Conservation (phyloP, 495 filamentous ascomycete genomes). For the Oleoguttula mirabilis region DNA sequence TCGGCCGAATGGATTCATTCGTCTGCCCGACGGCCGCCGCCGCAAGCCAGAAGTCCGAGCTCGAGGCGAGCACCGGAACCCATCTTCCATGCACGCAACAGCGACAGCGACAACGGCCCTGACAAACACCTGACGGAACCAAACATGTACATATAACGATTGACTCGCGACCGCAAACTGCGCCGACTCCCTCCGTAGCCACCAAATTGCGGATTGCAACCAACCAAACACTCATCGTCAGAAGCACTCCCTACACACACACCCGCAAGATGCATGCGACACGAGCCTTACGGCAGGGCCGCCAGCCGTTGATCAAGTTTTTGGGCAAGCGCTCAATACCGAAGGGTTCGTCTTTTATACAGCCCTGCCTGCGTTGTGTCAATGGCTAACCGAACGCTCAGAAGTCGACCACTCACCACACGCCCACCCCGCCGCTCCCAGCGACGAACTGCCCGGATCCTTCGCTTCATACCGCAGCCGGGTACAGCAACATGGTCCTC, state of each 20-base stretch:
- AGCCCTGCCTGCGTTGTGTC: neutral
- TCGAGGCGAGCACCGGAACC: too few relatives aligned
- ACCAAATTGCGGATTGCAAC: too few relatives aligned
- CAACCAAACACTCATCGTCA: too few relatives aligned
- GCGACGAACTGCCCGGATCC: slow-evolving; percentile 48
- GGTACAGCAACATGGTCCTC: slow-evolving; percentile 87
- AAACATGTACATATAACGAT: too few relatives aligned
- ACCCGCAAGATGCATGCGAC: slow-evolving; percentile 26
- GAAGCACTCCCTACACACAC: neutral
- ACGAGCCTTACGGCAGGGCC: slow-evolving; percentile 23
- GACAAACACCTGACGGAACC: too few relatives aligned
- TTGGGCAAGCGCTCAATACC: slow-evolving; percentile 75
- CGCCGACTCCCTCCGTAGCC: too few relatives aligned
- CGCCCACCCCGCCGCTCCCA: slow-evolving; percentile 54
- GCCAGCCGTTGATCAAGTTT: slow-evolving; percentile 64
- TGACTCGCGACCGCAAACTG: too few relatives aligned
- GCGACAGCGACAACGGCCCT: too few relatives aligned
- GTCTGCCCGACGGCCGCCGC: too few relatives aligned
- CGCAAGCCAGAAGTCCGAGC: too few relatives aligned
- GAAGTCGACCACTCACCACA: slow-evolving; percentile 65
- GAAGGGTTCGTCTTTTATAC: slow-evolving; percentile 42
- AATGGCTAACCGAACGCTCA: slow-evolving; percentile 14
- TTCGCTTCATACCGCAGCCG: slow-evolving; percentile 87
- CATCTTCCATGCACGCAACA: too few relatives aligned
- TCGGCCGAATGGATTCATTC: too few relatives aligned